Evolutionary conservation across 2,329 filamentous ascomycete species (phyloP).

Genomic region (Camillea tinctor): DNA sequence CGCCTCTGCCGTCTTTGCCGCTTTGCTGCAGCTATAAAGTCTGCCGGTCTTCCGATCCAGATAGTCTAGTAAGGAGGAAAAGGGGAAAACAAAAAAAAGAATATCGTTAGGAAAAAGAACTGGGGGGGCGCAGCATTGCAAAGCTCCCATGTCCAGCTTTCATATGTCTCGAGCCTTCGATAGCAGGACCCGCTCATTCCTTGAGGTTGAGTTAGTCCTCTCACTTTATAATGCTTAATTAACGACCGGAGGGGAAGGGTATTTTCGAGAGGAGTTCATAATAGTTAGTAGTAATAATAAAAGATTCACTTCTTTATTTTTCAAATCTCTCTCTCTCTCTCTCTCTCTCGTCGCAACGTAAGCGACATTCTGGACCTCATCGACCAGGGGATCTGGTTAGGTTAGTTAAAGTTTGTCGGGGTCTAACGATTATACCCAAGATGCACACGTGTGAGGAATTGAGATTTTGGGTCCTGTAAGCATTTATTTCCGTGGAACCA

Average conservation of each 20-base stretch:
- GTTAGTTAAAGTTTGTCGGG: not conserved
- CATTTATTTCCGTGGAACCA: not conserved
- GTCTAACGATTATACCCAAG: not conserved
- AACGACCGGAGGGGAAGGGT: not conserved
- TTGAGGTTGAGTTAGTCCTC: not conserved
- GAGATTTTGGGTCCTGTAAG: not conserved
- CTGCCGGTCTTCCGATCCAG: not conserved
- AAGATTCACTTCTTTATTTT: not conserved
- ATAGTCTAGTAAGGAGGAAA: too few relatives aligned
- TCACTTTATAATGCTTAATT: not conserved
- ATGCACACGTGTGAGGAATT: not conserved
- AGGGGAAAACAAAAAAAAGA: not conserved
- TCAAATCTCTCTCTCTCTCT: too few relatives aligned
- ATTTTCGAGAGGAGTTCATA: not conserved
- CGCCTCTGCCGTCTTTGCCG: slow-evolving; percentile 19
- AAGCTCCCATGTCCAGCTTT: not conserved
- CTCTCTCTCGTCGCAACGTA: too few relatives aligned
- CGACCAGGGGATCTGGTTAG: not conserved
- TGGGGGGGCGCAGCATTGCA: not conserved
- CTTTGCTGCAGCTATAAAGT: slow-evolving; percentile 22
- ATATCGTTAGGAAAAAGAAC: not conserved
- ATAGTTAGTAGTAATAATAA: not conserved
- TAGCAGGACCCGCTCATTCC: not conserved
- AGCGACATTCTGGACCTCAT: not conserved
- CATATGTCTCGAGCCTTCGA: not conserved